Base-by-base conservation (phyloP, 1,139 yeast species). In the Taphrina sp. region DNA sequence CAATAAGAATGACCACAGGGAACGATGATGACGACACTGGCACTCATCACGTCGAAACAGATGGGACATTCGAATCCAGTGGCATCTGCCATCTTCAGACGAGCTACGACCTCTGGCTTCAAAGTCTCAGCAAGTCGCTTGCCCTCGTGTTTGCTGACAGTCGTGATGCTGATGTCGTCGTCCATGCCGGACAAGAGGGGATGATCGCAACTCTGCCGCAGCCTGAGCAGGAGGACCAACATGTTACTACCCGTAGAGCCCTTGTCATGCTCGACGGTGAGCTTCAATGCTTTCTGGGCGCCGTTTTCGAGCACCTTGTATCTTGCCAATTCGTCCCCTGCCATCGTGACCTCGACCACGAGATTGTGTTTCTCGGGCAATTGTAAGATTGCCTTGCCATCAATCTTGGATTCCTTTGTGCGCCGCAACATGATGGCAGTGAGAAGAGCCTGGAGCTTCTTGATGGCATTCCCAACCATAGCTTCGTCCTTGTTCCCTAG, bases 201-300 rank as follows among this genome's bases (percentile, higher is more conserved):
- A 69, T 92, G 97, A 64, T 90, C 83, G 66, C 96, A 87, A 1
- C 95, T 94, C 70, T 92, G 97, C 60, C 98, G 76, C 63, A 92
- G 74, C 52, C 97, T 76, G 45, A 90, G 71, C 59, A 92, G 74
- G 64, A 90, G 71, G 0, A 89, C 82, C 63, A 92, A 76, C 44
- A 58, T 42, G 46, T 44, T 42, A 5, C 38, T 31, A 5, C 47
- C 47, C 16, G 47, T 43, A 29, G 37, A 26, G 10, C 20, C 31
- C 12, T 33, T 43, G 12, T 69, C 66, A 1, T 69, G 64, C n/a
- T 67, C 63, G 65, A 83, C 67, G 61, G 81, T 71, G 58, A 70
- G 74, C 60, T 74, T 72, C 42, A 92, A 97, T 67, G 81, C 89
- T 59, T 87, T 84, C 56, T 76, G 76, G 73, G 89, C 92, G 64